phyloP scores from a whole-genome alignment of 2,329 filamentous ascomycete genomes.

The Pseudocercospora eumusae region DNA sequence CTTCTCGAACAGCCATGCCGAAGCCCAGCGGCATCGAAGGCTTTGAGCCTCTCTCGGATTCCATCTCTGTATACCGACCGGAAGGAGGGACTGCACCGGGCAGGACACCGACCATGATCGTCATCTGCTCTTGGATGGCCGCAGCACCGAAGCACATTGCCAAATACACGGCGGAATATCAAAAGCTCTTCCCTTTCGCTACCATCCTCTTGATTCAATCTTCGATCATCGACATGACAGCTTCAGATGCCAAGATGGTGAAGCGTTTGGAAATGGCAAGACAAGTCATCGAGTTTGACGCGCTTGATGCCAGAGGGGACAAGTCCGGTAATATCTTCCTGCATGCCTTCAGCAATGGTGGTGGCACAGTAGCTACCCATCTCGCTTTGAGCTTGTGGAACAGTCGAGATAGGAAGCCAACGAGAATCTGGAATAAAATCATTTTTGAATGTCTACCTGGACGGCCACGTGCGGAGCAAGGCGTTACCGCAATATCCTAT shows the following conservation, averaged over 20 bases:
- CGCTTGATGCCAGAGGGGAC: background rate
- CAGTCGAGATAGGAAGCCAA: background rate
- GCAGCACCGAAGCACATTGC: conserved; percentile 37
- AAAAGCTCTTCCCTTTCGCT: conserved; percentile 31
- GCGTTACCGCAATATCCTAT: conserved; percentile 24
- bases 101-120: conserved; percentile 8
- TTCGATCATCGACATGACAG: conserved; percentile 25
- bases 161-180: conserved; percentile 39
- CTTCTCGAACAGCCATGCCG: background rate
- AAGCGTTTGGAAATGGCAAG: background rate
- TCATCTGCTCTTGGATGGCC: conserved; percentile 33
- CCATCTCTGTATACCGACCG: conserved; percentile 15
- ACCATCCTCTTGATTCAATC: conserved; percentile 38
- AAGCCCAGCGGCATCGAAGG: conserved; percentile 5
- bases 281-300: background rate
- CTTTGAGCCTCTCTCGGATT: conserved; percentile 15
- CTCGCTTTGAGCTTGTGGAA: conserved; percentile 20
- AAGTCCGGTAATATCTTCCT: conserved; percentile 28
- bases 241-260: conserved; percentile 15
- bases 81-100: background rate
- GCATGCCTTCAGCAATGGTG: conserved; percentile 42
- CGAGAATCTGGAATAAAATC: conserved; percentile 13
- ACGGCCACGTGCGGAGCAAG: conserved; percentile 18
- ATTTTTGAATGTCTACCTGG: conserved; percentile 38
- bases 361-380: conserved; percentile 32